Evolutionary conservation across 768 basidiomycete genomes (phyloP), one percentile per base, ranked within the genome.

Genomic region (Amanita phalloides): DNA sequence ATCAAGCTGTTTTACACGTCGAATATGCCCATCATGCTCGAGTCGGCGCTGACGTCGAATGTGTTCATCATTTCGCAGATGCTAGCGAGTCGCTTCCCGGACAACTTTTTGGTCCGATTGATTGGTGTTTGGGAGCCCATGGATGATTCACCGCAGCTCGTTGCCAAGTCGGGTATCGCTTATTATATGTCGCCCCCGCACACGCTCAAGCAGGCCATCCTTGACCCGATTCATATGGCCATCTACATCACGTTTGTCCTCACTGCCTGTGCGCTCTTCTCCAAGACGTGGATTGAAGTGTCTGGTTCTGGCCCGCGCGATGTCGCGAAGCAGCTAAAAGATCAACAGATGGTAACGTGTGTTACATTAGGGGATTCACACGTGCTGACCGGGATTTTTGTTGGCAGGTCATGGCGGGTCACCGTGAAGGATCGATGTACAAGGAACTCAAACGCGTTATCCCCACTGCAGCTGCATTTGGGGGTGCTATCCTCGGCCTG

Each of bases 21-120:
- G 41, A 99, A 98, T 74, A 99, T 97, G 95, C 95, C 95, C 53
- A 98, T 99, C 75, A 99, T 99, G 95, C 80, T 98, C 54, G 90
- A 98, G 71, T 84, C 81, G 11, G 94, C 94, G 11, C 73, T 98
- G 52, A 91, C 91, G 1, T 86, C 82, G 53, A 95, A 99, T 66
- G 83, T 99, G 28, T 98, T 93, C 73, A 89, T 98, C 68, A 77
- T 98, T 60, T 88, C 83, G 28, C 96, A 98, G 70, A 98, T 98
- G 94, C 79, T 98, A 55, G 84, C 86, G 36, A 77, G 75, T 33
- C 80, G 95, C 11, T 98, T 95, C 83, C 96, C 96, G 0, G 71
- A 74, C 58, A 96, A 96, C 74, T 66, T 97, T 56, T 73, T 98
- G 56, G 91, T 98, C 60, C 79, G 79, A 59, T 75, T 99, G 25